phyloP scores from a whole-genome alignment of 345 rosid species.

The Eucalyptus tenuipes region DNA sequence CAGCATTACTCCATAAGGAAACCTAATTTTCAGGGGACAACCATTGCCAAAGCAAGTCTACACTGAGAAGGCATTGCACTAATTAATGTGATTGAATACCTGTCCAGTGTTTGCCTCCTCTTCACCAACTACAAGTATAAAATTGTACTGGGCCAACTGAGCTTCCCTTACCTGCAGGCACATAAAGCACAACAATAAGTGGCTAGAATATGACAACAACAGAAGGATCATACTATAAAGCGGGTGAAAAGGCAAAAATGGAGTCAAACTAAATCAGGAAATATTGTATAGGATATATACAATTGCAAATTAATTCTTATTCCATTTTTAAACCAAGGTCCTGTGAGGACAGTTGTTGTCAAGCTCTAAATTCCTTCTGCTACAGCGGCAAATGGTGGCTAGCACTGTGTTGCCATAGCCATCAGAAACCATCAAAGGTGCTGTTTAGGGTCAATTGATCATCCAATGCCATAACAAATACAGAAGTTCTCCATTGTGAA shows the following conservation, averaged over 20 bases:
- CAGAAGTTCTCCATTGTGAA: background rate
- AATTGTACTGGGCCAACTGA: conserved; percentile 87
- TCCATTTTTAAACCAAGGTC: background rate
- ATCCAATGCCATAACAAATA: background rate
- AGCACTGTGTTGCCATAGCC: background rate
- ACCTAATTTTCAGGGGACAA: background rate
- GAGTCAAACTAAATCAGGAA: background rate
- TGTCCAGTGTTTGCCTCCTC: conserved; percentile 60
- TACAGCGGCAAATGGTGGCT: background rate
- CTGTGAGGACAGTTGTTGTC: background rate
- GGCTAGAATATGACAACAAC: background rate
- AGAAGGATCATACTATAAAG: background rate
- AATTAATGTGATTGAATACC: conserved; percentile 20
- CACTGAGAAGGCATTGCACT: background rate
- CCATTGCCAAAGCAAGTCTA: background rate
- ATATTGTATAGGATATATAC: background rate
- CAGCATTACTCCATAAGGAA: background rate
- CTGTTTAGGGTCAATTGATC: background rate
- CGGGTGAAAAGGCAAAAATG: background rate
- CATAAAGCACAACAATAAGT: background rate
- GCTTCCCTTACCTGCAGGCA: conserved; percentile 79
- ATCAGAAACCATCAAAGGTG: background rate
- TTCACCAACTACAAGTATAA: conserved; percentile 93
- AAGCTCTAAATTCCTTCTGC: background rate
- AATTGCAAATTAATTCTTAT: background rate